Evolutionary conservation across 129 eudicot genomes (phyloP).

Genomic region (Artemisia annua): DNA sequence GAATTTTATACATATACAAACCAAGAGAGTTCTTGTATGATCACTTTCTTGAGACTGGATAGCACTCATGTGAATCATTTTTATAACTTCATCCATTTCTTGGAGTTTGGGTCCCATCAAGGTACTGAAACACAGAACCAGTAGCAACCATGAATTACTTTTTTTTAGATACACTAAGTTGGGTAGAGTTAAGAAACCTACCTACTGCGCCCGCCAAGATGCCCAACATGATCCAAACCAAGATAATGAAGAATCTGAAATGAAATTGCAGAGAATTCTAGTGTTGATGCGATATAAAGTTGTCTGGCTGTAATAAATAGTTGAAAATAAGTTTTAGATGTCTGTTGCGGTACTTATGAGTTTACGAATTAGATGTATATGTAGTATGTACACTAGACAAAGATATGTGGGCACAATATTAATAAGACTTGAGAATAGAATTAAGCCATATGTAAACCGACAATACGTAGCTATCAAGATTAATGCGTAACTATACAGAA

Average conservation of each 20-base stretch:
- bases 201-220: conserved; percentile 95
- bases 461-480: neutral
- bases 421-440: neutral
- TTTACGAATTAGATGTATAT: conserved; percentile 5
- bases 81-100: conserved; percentile 92
- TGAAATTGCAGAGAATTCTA: conserved; percentile 37
- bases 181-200: conserved; percentile 24
- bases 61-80: conserved; percentile 57
- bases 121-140: conserved; percentile 49
- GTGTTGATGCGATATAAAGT: conserved; percentile 21
- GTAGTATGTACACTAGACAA: conserved; percentile 1
- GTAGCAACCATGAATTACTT: conserved; percentile 10
- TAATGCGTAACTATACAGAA: too few relatives aligned
- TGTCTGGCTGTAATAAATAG: conserved; percentile 25
- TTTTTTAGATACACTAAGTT: neutral
- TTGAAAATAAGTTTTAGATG: conserved; percentile 12
- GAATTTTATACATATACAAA: conserved; percentile 34
- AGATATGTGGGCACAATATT: neutral
- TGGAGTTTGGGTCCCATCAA: conserved; percentile 79
- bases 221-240: conserved; percentile 99
- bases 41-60: conserved; percentile 37
- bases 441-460: neutral
- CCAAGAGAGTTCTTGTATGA: conserved; percentile 75
- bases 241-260: conserved; percentile 96
- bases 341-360: conserved; percentile 7